These are phyloP conservation scores for Cercophora newfieldiana DNA, from an alignment of 495 filamentous ascomycete species.

Conservation along the genomic window DNA sequence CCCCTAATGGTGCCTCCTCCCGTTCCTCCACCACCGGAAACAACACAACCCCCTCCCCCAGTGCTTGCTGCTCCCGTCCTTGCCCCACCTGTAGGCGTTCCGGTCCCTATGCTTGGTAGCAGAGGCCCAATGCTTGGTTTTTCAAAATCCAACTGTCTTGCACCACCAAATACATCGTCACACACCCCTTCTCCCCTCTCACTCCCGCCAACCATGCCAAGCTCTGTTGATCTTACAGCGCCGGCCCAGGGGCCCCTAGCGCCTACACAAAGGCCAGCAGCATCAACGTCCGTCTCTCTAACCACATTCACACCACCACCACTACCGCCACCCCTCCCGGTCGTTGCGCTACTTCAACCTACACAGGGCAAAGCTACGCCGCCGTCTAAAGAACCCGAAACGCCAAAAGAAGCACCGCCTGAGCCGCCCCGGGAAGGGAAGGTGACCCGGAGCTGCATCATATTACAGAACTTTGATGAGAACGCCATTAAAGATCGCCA, in stretches of 20 bases:
- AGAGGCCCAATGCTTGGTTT: constrained; percentile 29
- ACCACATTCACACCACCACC: background rate
- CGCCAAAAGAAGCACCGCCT: constrained; percentile 23
- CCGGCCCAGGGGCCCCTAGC: constrained; percentile 11
- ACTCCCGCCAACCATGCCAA: constrained; percentile 19
- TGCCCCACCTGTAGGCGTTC: constrained; percentile 30
- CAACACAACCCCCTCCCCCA: constrained; percentile 36
- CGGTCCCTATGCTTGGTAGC: constrained; percentile 24
- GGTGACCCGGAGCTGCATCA: constrained; percentile 52
- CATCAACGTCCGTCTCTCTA: background rate
- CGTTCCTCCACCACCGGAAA: constrained; percentile 31
- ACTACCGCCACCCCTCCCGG: constrained; percentile 4
- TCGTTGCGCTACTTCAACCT: constrained; percentile 20
- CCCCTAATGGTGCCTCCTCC: constrained; percentile 32
- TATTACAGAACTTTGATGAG: constrained; percentile 59
- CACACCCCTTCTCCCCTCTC: constrained; percentile 45
- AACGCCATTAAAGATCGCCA: constrained; percentile 54
- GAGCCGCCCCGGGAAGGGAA: constrained; percentile 35
- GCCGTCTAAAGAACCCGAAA: constrained; percentile 18
- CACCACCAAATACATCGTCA: constrained; percentile 44
- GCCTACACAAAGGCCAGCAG: constrained; percentile 1
- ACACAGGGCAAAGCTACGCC: constrained; percentile 15
- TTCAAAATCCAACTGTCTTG: constrained; percentile 41
- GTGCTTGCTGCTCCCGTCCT: constrained; percentile 46
- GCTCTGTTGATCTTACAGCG: constrained; percentile 10